A percentile compares a stretch with the other conserved stretches of the same genome.
These are phyloP conservation scores for Venturia nashicola DNA, from an alignment of 2,329 filamentous ascomycete genomes.

Conservation along the genomic window DNA sequence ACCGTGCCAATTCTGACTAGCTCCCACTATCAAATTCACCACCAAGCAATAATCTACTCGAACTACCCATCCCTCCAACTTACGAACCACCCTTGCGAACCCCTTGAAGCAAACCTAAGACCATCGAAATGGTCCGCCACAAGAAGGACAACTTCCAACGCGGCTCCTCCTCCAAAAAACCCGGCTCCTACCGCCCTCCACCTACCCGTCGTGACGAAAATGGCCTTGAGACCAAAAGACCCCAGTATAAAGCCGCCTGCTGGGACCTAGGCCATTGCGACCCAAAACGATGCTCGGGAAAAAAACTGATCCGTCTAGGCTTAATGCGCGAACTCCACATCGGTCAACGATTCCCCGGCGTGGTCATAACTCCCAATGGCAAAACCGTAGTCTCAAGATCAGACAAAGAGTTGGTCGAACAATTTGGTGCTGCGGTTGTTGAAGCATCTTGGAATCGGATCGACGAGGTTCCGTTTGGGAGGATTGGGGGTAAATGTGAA, in stretches of 20 bases:
- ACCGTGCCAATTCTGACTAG: neutral
- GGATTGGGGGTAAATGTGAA: conserved; percentile 89
- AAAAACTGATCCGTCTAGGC: conserved; percentile 81
- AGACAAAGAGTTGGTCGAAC: conserved; percentile 69
- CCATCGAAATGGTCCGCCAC: conserved; percentile 67
- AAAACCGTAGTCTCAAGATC: conserved; percentile 75
- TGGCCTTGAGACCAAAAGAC: conserved; percentile 14
- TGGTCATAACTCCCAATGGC: conserved; percentile 91
- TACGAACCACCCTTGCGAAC: neutral
- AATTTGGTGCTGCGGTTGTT: conserved; percentile 87
- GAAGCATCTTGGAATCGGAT: conserved; percentile 96
- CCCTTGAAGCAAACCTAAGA: neutral
- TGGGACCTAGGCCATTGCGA: conserved; percentile 99
- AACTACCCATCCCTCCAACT: neutral
- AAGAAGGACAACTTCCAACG: conserved; percentile 73
- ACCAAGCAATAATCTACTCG: neutral
- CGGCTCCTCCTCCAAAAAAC: conserved; percentile 9
- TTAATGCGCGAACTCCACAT: conserved; percentile 88
- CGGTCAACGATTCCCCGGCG: conserved; percentile 81
- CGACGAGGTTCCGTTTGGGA: conserved; percentile 77
- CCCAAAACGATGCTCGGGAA: conserved; percentile 90
- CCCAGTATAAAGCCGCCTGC: conserved; percentile 82
- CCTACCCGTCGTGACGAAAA: conserved; percentile 19
- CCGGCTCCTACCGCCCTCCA: conserved; percentile 34
- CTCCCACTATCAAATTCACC: neutral